phyloP scores from a whole-genome alignment of 495 filamentous ascomycete species.

The Penicillium maclennaniae region DNA sequence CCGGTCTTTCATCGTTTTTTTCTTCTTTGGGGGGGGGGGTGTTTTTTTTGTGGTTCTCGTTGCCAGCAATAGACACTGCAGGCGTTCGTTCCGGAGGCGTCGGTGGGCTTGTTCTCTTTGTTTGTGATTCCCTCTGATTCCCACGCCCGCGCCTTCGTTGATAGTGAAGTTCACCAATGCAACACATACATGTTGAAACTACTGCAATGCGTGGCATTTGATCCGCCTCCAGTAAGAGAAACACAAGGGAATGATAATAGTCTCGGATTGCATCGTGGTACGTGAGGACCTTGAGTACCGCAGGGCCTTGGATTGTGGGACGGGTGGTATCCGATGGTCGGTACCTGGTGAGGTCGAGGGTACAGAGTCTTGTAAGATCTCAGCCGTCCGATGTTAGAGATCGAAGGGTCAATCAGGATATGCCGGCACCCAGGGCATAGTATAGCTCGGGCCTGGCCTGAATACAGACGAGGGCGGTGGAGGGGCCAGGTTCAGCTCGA shows the following conservation, averaged over 20 bases:
- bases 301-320: neutral
- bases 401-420: too few species aligned
- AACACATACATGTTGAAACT: neutral
- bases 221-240: neutral
- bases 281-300: neutral
- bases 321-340: neutral
- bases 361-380: neutral
- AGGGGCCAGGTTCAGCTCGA: neutral
- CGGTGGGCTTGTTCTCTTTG: slow-evolving; percentile 4
- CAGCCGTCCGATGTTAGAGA: neutral
- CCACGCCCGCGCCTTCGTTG: slow-evolving; percentile 9
- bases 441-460: neutral
- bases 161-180: neutral
- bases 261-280: neutral
- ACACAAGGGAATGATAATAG: neutral
- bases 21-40: too few species aligned
- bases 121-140: slow-evolving; percentile 12
- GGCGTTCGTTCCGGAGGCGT: slow-evolving; percentile 19
- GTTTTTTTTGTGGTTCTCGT: neutral
- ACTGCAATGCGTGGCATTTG: neutral
- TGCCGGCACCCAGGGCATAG: too few species aligned
- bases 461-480: slow-evolving; percentile 13
- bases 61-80: slow-evolving; percentile 1
- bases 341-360: neutral
- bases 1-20: slow-evolving; percentile 12